phyloP scores from a whole-genome alignment of 2,329 filamentous ascomycete species.

The Pezicula rhizophila region DNA sequence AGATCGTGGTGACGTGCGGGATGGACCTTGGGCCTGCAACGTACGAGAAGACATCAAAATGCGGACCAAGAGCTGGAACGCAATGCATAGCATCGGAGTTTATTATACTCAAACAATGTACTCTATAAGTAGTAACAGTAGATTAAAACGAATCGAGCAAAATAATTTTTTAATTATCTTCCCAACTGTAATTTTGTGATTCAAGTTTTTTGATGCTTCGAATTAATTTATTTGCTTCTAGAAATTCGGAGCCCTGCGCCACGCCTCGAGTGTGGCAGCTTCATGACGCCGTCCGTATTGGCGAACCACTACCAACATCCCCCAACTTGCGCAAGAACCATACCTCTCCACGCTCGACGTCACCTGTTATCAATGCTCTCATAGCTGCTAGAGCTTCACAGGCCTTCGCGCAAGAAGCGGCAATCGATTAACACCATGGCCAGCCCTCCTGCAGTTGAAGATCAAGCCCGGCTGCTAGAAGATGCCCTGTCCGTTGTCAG shows the following conservation, averaged over 20 bases:
- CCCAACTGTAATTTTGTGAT: too few relatives aligned
- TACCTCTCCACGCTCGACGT: conserved; percentile 6
- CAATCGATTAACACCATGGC: conserved; percentile 33
- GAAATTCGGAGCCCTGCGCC: too few relatives aligned
- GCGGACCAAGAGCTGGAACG: conserved; percentile 27
- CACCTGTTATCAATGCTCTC: conserved; percentile 17
- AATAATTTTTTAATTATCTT: conserved; percentile 1
- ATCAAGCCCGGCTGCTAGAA: conserved; percentile 88
- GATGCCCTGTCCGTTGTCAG: conserved; percentile 94
- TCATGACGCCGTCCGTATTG: background rate
- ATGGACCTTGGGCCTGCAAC: background rate
- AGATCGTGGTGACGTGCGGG: background rate
- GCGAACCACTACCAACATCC: background rate
- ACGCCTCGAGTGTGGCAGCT: too few relatives aligned
- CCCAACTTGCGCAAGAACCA: conserved; percentile 3
- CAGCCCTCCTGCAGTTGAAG: conserved; percentile 61
- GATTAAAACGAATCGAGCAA: background rate
- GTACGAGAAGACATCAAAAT: conserved; percentile 2
- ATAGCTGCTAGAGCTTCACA: conserved; percentile 16
- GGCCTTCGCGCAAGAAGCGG: conserved; percentile 17
- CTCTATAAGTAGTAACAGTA: background rate
- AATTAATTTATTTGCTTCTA: too few relatives aligned
- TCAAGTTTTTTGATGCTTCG: too few relatives aligned
- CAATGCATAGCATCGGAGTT: conserved; percentile 17
- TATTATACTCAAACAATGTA: background rate